Evolutionary conservation across 495 filamentous ascomycete genomes (phyloP), one percentile per base, ranked within the genome.

Genomic region (Penicillium daleae): DNA sequence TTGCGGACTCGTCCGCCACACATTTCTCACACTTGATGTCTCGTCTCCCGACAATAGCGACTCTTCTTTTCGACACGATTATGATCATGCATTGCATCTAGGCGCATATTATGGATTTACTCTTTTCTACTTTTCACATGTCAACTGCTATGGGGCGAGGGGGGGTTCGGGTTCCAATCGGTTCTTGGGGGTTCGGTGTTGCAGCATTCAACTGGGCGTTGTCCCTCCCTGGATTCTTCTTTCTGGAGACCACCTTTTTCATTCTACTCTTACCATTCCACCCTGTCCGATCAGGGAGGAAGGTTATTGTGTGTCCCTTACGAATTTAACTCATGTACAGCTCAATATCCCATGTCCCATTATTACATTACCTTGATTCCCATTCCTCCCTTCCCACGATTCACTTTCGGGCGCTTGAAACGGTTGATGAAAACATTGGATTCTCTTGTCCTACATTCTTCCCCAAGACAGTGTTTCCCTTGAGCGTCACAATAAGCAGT

Each of bases 31-130:
- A 58, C 40, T 61, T 63, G 19, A 54, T 35, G 50, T 49, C 29
- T 61, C 54, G 53, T 62, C 66, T 71, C 66, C 61, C 61, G 46
- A 56, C 62, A 66, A 65, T n/a, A 68, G 71, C 71, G 48, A 50
- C 61, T 55, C 56, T 54, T 59, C 46, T 59, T 19, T 52, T 62
- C 51, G 69, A 79, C 76, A 75, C 72, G 66, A 78, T 79, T 68
- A 80, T 62, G 78, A 80, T 71, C 68, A 71, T 75, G 77, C 77
- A 80, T 80, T 78, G 77, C 77, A 80, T 80, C 61, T 73, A 60
- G 77, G 77, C 77, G 77, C 75, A 76, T 62, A 63, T 10, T 71
- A 62, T 68, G 73, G 69, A 69, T 69, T 69, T 67, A 62, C 29
- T 66, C 71, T 72, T 71, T 59, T 59, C 68, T 63, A 67, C 63